Evolutionary conservation across 2,329 filamentous ascomycete genomes (phyloP), one percentile per base, ranked within the genome.

Genomic region (Penicillium sp.): DNA sequence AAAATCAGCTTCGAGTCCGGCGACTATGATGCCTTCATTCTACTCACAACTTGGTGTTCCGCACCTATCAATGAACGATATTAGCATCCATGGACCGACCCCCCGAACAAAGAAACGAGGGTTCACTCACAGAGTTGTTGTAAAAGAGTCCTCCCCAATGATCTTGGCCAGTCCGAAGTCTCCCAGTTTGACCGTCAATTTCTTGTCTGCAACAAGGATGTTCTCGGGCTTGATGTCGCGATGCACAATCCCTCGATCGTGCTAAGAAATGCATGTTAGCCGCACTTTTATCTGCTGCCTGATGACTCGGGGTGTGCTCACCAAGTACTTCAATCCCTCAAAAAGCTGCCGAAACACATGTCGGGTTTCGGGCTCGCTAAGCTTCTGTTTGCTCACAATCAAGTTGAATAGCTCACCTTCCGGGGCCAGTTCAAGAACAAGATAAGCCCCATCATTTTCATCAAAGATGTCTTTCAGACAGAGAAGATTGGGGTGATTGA

Each of bases 141-240:
- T 97, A 65, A 98, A 98, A 0, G 91, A 96, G 65, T 96, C 89
- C 67, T 98, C 93, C 52, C 94, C 94, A 56, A 98, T 95, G 56
- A 98, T 97, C 72, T 98, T 98, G 34, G 93, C 91, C 29, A 98
- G 78, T 37, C 93, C 93, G 69, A 98, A 98, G 69, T 98, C 93
- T 16, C 90, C 93, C 51, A 98, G 74, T 71, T 98, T 98, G 54
- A 95, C 85, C 49, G 84, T 84, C 23, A 96, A 73, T 27, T 93
- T 78, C 61, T 88, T 89, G 69, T 96, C 89, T 4, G 86, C 82
- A 28, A 98, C 74, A 7, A 98, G 73, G 27, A 98, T 97, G 61
- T 97, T 97, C 65, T 97, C 91, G 0, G 90, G 91, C 69, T 96
- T 97, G 71, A 98, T 96, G 60, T 98, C 93, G 47, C 93, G 86